Conservation (phyloP, 139 green algal species). For the Closterium sp. region DNA sequence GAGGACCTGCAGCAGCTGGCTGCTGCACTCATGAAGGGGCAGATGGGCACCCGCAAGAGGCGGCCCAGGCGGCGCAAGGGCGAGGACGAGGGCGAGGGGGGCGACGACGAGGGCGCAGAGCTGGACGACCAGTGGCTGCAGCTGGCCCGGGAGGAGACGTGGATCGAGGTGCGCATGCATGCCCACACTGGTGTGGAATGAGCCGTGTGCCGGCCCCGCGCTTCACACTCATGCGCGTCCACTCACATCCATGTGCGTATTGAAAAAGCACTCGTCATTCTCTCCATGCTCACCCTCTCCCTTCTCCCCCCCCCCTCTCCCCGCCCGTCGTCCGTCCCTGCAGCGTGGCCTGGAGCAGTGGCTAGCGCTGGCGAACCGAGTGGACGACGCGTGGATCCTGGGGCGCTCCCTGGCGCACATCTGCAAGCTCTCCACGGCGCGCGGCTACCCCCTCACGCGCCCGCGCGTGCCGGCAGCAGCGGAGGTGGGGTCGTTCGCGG, state of each 20-base stretch:
- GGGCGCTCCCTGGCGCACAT: neutral
- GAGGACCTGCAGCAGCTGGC: neutral
- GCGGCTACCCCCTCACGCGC: neutral
- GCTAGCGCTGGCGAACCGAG: neutral
- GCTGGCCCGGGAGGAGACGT: neutral
- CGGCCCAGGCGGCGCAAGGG: neutral
- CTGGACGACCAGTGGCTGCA: neutral
- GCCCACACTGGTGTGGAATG: no score
- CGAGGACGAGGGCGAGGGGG: neutral
- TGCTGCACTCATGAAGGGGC: neutral
- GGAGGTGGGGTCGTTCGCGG: conserved; percentile 20
- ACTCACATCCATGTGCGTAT: neutral
- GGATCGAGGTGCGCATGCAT: conserved; percentile 20
- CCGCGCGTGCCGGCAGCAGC: conserved; percentile 15
- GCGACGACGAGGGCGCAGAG: neutral
- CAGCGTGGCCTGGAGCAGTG: conserved; percentile 20
- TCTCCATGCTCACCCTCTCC: neutral
- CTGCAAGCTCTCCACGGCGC: neutral
- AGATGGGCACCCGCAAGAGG: neutral
- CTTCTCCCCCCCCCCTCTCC: neutral
- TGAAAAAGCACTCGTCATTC: neutral
- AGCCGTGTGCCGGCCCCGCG: neutral
- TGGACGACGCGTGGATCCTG: conserved; percentile 32
- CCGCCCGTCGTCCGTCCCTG: neutral
- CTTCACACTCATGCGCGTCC: neutral